Evolutionary conservation across 1,284 basidiomycete species (phyloP).

Genomic region (Athelia sp.): DNA sequence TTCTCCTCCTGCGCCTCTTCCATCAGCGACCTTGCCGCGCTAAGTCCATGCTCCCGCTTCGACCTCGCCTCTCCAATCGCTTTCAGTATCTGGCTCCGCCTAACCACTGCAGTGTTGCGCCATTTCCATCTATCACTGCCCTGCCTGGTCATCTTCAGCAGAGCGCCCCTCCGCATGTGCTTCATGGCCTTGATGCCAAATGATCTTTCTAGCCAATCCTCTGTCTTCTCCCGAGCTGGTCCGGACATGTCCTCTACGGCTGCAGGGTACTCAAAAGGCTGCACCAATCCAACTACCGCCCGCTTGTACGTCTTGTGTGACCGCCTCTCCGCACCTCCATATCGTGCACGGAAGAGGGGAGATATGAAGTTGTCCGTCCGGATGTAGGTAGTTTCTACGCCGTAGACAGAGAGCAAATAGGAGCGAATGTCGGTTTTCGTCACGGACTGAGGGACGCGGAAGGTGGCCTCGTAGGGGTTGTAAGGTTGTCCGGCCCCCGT

Average conservation of each 20-base stretch:
- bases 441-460: slow-evolving; percentile 80
- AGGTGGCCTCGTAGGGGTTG: slow-evolving; percentile 93
- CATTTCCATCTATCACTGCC: slow-evolving; percentile 42
- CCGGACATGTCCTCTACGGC: slow-evolving; percentile 71
- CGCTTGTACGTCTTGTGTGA: slow-evolving; percentile 73
- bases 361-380: slow-evolving; percentile 87
- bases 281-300: slow-evolving; percentile 81
- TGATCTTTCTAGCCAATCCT: slow-evolving; percentile 55
- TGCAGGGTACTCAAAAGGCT: slow-evolving; percentile 89
- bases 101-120: slow-evolving; percentile 28
- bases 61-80: slow-evolving; percentile 49
- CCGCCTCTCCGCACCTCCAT: slow-evolving; percentile 21
- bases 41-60: slow-evolving; percentile 44
- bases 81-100: slow-evolving; percentile 40
- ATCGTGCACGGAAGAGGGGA: slow-evolving; percentile 37
- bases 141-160: slow-evolving; percentile 43
- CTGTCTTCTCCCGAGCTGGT: slow-evolving; percentile 39
- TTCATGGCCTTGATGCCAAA: slow-evolving; percentile 45
- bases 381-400: slow-evolving; percentile 87
- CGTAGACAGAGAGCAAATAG: slow-evolving; percentile 81
- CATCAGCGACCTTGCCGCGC: slow-evolving; percentile 39
- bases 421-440: slow-evolving; percentile 91
- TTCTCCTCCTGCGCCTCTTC: slow-evolving; percentile 35
- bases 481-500: slow-evolving; percentile 77
- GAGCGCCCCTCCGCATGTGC: slow-evolving; percentile 35